These are phyloP conservation scores for Aristolochia californica DNA, from an alignment of 164 flowering plant species.

Conservation along the genomic window DNA sequence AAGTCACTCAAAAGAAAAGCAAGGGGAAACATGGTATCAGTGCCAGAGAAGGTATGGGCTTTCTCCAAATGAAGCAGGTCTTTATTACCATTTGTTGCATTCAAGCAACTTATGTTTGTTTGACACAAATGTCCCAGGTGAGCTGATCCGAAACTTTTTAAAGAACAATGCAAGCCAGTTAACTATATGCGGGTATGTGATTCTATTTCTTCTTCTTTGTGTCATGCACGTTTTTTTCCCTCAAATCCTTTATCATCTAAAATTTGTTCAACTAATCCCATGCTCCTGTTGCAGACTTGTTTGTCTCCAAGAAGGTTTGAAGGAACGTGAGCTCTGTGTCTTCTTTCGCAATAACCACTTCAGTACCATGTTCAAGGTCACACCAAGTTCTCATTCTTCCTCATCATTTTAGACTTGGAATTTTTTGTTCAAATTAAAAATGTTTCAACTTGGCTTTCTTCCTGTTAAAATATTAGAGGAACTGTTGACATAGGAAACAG, in stretches of 20 bases:
- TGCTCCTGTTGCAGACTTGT: conserved; percentile 52
- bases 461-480: background rate
- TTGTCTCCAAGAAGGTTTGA: conserved; percentile 72
- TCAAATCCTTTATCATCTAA: background rate
- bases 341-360: conserved; percentile 98
- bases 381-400: conserved; percentile 5
- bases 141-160: conserved; percentile 59
- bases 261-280: background rate
- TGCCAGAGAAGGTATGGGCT: conserved; percentile 8
- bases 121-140: conserved; percentile 41
- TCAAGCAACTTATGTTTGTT: background rate
- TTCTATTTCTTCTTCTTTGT: background rate
- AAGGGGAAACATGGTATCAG: conserved; percentile 5
- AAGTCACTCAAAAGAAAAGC: conserved; percentile 44
- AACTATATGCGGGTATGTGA: conserved; percentile 72
- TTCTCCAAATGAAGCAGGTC: background rate
- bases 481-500: background rate
- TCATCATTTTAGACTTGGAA: background rate
- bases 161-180: conserved; percentile 79
- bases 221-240: background rate
- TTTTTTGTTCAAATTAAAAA: no score
- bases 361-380: conserved; percentile 97
- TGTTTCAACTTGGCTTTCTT: background rate
- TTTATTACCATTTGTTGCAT: background rate
- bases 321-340: conserved; percentile 89